Evolutionary conservation across 2,329 filamentous ascomycete species (phyloP).

Genomic region (Epichloe uncinata): DNA sequence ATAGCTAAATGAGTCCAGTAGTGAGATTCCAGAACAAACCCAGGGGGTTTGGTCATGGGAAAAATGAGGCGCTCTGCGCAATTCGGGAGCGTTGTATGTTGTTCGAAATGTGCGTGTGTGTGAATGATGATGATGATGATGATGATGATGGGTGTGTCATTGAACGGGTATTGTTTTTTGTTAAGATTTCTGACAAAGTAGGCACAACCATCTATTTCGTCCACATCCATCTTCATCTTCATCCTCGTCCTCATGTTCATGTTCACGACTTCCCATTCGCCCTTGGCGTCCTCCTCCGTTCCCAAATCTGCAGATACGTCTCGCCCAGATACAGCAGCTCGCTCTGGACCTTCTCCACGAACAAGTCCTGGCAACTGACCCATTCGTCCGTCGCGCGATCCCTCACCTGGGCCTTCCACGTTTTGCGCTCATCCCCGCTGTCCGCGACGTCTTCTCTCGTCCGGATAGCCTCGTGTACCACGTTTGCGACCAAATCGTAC

Average conservation of each 20-base stretch:
- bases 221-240: too few relatives aligned
- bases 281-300: conserved; percentile 48
- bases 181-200: too few relatives aligned
- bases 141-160: too few relatives aligned
- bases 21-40: background rate
- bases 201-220: too few relatives aligned
- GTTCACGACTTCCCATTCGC: background rate
- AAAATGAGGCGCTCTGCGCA: too few relatives aligned
- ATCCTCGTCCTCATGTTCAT: too few relatives aligned
- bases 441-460: conserved; percentile 76
- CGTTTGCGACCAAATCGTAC: conserved; percentile 93
- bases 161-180: too few relatives aligned
- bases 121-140: too few relatives aligned
- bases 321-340: conserved; percentile 89
- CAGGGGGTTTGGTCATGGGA: background rate
- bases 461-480: conserved; percentile 73
- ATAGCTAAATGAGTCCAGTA: conserved; percentile 1
- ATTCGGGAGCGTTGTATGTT: too few relatives aligned
- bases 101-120: too few relatives aligned
- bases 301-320: conserved; percentile 94
- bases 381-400: conserved; percentile 75
- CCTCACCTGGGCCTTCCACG: conserved; percentile 85
- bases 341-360: conserved; percentile 75
- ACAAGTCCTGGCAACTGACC: conserved; percentile 89
- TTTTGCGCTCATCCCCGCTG: conserved; percentile 73